Evolutionary conservation across 1,139 yeast genomes (phyloP), one percentile per base, ranked within the genome.

Genomic region (Pichia sp.): DNA sequence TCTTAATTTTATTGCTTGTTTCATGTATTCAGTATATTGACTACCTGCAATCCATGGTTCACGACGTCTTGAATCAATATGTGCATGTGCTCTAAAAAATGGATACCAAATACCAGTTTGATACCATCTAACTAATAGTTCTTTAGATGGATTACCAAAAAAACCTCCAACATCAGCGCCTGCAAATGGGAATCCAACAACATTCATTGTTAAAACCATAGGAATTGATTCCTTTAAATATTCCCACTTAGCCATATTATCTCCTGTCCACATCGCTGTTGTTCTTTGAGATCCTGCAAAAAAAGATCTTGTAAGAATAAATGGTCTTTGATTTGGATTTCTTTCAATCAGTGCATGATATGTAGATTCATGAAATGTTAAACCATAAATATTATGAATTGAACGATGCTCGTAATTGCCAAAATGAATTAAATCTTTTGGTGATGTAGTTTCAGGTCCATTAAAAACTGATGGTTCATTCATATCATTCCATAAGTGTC

Each of bases 81-180:
- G 97, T 0, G 97, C 97, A 66, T 92, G 99, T 0, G 84, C 97
- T 59, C 98, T 74, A 70, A 92, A 90, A 59, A 92, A 94, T 36
- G 98, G 98, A 63, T 90, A 90, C 81, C 95, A 92, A 26, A 86
- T 78, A 48, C 96, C 98, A 1, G 95, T 74, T 63, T 92, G 98
- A 62, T 90, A 90, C 98, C 98, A 92, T 57, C 99, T 74, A 1
- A 87, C 76, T 50, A 87, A 68, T 49, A 94, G 65, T 56, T 92
- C 97, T 35, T 76, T 71, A 2, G 80, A 68, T 0, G 98, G 98
- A 61, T 92, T 76, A 7, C 95, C 96, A 58, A 89, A 89, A 61
- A 94, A 92, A 0, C 99, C 98, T 30, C 97, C 97, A 34, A 92
- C 94, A 66, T 92, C 99, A 4, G 96, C 94, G 6, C 99, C 99